A percentile compares a stretch with the other conserved stretches of the same genome.
These are phyloP conservation scores for Lactifluus subvellereus DNA, from an alignment of 768 basidiomycete species.

Conservation along the genomic window DNA sequence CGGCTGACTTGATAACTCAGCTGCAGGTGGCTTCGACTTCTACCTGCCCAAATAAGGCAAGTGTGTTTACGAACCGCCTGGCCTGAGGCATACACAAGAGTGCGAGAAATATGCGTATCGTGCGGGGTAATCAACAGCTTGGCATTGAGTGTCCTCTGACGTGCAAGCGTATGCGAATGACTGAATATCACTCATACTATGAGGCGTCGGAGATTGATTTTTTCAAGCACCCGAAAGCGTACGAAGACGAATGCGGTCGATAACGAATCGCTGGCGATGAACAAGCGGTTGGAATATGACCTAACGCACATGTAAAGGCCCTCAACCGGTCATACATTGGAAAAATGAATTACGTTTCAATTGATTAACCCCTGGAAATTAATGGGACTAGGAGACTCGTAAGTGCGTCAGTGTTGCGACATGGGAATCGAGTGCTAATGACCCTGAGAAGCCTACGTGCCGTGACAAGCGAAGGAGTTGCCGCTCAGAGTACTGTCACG, in stretches of 20 bases:
- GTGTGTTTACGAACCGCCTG: background rate
- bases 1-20: background rate
- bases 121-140: no score
- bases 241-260: background rate
- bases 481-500: background rate
- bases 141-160: background rate
- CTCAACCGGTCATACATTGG: background rate
- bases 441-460: background rate
- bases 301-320: background rate
- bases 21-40: background rate
- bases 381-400: background rate
- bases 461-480: background rate
- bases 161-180: background rate
- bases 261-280: slow-evolving; percentile 7
- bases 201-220: background rate
- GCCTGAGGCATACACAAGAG: background rate
- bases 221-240: background rate
- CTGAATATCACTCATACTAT: background rate
- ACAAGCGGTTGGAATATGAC: slow-evolving; percentile 7
- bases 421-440: background rate
- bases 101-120: background rate
- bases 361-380: slow-evolving; percentile 1
- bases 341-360: background rate
- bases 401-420: slow-evolving; percentile 4
- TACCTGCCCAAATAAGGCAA: background rate